Conservation (phyloP, 257 asterid species). For the Ilex asprella region DNA sequence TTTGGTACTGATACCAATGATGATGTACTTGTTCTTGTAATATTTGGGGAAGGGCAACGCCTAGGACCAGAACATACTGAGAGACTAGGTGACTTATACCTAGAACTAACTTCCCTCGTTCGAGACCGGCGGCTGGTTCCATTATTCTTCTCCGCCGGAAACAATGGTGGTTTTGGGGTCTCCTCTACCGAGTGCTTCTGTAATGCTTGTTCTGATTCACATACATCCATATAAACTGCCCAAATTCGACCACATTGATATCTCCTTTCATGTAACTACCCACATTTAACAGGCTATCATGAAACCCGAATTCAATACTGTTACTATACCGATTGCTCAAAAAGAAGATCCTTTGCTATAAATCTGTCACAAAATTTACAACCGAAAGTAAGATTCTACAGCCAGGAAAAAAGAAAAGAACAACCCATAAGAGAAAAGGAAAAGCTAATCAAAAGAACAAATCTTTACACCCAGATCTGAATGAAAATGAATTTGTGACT, state of each 20-base stretch:
- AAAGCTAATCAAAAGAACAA: slow-evolving; percentile 45
- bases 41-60: slow-evolving; percentile 63
- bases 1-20: slow-evolving; percentile 30
- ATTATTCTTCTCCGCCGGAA: slow-evolving; percentile 59
- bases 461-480: slow-evolving; percentile 58
- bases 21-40: slow-evolving; percentile 31
- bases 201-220: slow-evolving; percentile 41
- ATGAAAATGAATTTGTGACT: slow-evolving; percentile 24
- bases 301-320: slow-evolving; percentile 19
- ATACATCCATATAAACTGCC: slow-evolving; percentile 57
- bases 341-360: slow-evolving; percentile 34
- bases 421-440: slow-evolving; percentile 31
- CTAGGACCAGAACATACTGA: slow-evolving; percentile 35
- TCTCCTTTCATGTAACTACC: slow-evolving; percentile 27
- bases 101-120: slow-evolving; percentile 73
- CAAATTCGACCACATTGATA: slow-evolving; percentile 50
- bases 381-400: slow-evolving; percentile 28
- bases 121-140: slow-evolving; percentile 43
- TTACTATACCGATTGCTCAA: slow-evolving; percentile 19
- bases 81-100: slow-evolving; percentile 68
- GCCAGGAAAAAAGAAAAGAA: slow-evolving; percentile 28
- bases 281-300: slow-evolving; percentile 27
- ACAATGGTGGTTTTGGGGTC: slow-evolving; percentile 38
- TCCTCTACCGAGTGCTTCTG: slow-evolving; percentile 44
- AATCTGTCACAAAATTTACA: slow-evolving; percentile 42